Evolutionary conservation across 306 rosid species (phyloP), one percentile per base, ranked within the genome.

Genomic region (Spatholobus suberectus): DNA sequence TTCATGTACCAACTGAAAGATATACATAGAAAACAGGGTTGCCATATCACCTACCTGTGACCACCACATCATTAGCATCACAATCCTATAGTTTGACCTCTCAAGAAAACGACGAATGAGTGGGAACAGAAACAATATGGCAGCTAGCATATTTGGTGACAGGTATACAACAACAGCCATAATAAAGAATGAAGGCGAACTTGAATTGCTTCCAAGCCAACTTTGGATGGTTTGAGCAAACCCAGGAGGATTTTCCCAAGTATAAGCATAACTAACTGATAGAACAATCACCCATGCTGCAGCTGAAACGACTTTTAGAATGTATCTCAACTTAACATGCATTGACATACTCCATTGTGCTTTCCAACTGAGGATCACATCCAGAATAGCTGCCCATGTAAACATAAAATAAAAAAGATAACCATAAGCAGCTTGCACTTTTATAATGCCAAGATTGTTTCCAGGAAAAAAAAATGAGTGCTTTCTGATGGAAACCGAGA

Each of bases 11-110:
- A 78, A 32, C 65, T 14, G 21, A 68, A 67, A 43, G 35, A 69
- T 47, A 69, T 9, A 65, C 4, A 34, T 43, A 46, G 17, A 81
- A 52, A 78, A 51, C 17, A 23, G 69, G 34, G 81, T 20, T 81
- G 29, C 2, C 59, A 40, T 46, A 62, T 32, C 38, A 49, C 88
- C 41, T 74, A 96, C 99, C 99, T 93, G 98, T 57, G 99, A 96
- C 99, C 99, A 96, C 99, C 99, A 96, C 99, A 96, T 91, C 92
- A 96, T 81, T 51, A 93, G 87, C 97, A 86, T 91, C 82, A 96
- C 96, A 71, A 96, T 88, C 86, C 87, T 91, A 83, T 89, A 93
- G 86, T 96, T 92, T 21, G 99, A 96, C 58, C 96, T 88, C 92
- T 96, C 99, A 82, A 96, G 98, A 84, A 88, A 89, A 54, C 98